A percentile compares a stretch with the other conserved stretches of the same genome.
Conservation (phyloP, 2,329 filamentous ascomycete genomes). For the Arachnopeziza araneosa region DNA sequence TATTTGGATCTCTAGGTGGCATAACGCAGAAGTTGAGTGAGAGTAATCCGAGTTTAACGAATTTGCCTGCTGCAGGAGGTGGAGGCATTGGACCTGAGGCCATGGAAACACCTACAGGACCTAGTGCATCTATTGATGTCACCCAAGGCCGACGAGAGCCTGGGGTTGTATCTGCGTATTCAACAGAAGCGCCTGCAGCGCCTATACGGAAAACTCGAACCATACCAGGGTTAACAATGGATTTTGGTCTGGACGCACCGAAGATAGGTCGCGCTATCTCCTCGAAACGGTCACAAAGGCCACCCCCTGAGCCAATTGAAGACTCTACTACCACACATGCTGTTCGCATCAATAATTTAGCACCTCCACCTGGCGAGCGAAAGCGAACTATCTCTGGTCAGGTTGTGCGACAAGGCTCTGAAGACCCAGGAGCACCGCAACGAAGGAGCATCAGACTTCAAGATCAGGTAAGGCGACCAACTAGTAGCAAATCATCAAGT, state of each 20-base stretch:
- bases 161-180: conserved; percentile 23
- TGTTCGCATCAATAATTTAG: conserved; percentile 20
- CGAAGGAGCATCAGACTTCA: conserved; percentile 64
- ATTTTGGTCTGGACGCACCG: conserved; percentile 30
- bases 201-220: conserved; percentile 35
- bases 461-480: conserved; percentile 58
- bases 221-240: conserved; percentile 30
- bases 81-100: conserved; percentile 42
- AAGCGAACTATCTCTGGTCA: conserved; percentile 94
- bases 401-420: conserved; percentile 47
- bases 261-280: conserved; percentile 31
- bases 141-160: conserved; percentile 26
- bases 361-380: conserved; percentile 49
- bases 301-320: conserved; percentile 25
- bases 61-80: conserved; percentile 27
- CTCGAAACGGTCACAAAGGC: conserved; percentile 28
- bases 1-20: conserved; percentile 28
- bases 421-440: conserved; percentile 59
- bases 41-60: conserved; percentile 31
- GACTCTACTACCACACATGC: conserved; percentile 25
- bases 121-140: conserved; percentile 37
- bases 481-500: conserved; percentile 41
- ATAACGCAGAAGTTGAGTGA: conserved; percentile 31
- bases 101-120: conserved; percentile 57
- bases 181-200: conserved; percentile 42